Evolutionary conservation across 2,329 filamentous ascomycete genomes (phyloP), one percentile per base, ranked within the genome.

Genomic region (Pseudogymnoascus sp.): DNA sequence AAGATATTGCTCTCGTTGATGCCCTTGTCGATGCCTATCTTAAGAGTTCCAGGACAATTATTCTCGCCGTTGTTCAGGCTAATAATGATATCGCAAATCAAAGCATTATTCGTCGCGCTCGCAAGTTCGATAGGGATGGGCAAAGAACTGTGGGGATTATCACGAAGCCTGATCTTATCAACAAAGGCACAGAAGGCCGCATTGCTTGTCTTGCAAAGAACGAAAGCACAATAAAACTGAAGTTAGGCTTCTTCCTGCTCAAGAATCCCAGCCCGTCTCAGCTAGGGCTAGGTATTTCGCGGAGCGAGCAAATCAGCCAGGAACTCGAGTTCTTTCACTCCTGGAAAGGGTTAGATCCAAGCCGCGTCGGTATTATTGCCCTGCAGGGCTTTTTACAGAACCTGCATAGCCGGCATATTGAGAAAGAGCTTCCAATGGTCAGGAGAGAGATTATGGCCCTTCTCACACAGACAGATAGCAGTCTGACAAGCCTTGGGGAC

Each of bases 241-340:
- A 80, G 63, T 71, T 70, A 3, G 71, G 71, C 1, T 74, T 79
- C 12, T 59, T 72, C n/a, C n/a, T n/a, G 2, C 66, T 74, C 1
- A 78, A 78, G 1, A 76, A 76, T 1, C 74, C 71, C 6, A 74
- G 75, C 64, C 67, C 67, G 0, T 66, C 64, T 0, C 76, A 75
- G 36, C 63, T 76, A 4, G 62, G 73, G 10, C 68, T 74, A 5
- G 68, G 75, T 4, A 69, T 70, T 31, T 76, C 78, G 53, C 69
- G 76, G 46, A 71, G 75, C 40, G 67, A 70, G 2, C 63, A 66
- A 77, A 6, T 67, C 71, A 11, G 68, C 16, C 16, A 77, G 0
- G 79, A 80, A 18, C 76, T 76, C 73, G 74, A 78, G 61, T 76
- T 75, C 12, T 71, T 82, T 61, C 70, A 69, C 11, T 77, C 76